phyloP scores from a whole-genome alignment of 2,329 filamentous ascomycete species.

The Raffaelea arxii region DNA sequence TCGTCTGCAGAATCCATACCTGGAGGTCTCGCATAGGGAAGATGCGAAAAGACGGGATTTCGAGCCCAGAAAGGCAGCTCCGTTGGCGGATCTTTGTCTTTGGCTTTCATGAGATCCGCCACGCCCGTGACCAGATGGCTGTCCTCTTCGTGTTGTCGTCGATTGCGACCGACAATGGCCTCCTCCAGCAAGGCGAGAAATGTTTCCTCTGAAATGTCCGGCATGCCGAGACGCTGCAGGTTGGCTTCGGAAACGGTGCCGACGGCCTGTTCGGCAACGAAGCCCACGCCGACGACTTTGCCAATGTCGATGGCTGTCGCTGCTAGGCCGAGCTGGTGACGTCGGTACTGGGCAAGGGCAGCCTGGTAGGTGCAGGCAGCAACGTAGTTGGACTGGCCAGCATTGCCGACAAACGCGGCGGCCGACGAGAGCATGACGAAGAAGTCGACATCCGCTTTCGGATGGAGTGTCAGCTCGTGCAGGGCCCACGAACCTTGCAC shows the following conservation, averaged over 20 bases:
- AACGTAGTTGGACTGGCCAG: constrained; percentile 24
- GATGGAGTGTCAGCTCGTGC: constrained; percentile 29
- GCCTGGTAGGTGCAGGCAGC: constrained; percentile 32
- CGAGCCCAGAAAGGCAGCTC: too few relatives aligned
- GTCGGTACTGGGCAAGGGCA: constrained; percentile 27
- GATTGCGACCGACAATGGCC: constrained; percentile 8
- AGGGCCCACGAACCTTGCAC: too few relatives aligned
- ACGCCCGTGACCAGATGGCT: too few relatives aligned
- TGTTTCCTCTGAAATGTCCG: too few relatives aligned
- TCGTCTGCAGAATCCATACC: too few relatives aligned
- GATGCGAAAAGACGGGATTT: too few relatives aligned
- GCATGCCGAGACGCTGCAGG: constrained; percentile 18
- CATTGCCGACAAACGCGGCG: constrained; percentile 18
- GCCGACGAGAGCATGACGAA: constrained; percentile 42
- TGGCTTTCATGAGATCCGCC: too few relatives aligned
- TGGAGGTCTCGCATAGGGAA: too few relatives aligned
- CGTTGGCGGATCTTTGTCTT: too few relatives aligned
- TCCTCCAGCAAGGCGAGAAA: too few relatives aligned
- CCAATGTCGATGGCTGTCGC: constrained; percentile 40
- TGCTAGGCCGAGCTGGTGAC: constrained; percentile 22
- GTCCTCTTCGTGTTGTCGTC: too few relatives aligned
- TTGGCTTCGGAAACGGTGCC: too few relatives aligned
- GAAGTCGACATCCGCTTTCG: constrained; percentile 38
- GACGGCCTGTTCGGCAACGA: constrained; percentile 35
- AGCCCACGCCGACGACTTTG: constrained; percentile 38